These are phyloP conservation scores for Cucumis hystrix DNA, from an alignment of 306 rosid genomes.

Conservation along the genomic window DNA sequence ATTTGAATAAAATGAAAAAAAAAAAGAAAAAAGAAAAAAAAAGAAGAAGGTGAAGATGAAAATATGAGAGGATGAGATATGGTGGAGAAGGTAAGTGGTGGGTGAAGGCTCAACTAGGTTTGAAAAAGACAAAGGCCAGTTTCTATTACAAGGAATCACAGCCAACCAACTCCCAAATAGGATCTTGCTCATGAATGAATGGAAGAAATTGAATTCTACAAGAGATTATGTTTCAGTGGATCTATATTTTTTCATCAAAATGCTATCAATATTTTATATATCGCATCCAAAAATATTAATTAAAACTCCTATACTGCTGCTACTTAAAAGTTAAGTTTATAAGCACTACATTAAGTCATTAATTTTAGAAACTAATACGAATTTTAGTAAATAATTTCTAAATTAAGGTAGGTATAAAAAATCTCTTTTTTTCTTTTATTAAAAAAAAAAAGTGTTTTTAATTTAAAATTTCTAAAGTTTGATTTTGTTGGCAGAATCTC, in stretches of 20 bases:
- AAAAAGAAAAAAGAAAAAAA: no score
- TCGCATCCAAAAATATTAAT: no score
- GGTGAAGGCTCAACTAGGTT: conserved; percentile 29
- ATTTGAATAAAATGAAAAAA: no score
- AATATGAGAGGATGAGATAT: conserved; percentile 19
- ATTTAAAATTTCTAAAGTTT: neutral
- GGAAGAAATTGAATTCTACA: conserved; percentile 40
- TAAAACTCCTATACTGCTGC: no score
- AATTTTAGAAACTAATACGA: no score
- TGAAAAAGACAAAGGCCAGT: conserved; percentile 39
- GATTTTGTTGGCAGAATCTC: conserved; percentile 30
- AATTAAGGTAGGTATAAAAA: no score
- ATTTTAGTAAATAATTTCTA: no score
- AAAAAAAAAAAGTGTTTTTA: no score
- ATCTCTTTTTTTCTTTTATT: no score
- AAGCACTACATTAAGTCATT: no score
- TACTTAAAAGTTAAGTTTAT: no score
- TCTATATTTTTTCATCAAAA: neutral
- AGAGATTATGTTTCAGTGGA: conserved; percentile 63
- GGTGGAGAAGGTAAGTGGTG: conserved; percentile 41
- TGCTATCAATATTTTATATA: no score
- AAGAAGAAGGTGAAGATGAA: neutral
- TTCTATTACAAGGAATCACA: neutral
- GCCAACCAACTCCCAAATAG: neutral
- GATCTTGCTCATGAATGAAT: conserved; percentile 22